phyloP scores from a whole-genome alignment of 345 rosid species.

The Citrus hindsii region DNA sequence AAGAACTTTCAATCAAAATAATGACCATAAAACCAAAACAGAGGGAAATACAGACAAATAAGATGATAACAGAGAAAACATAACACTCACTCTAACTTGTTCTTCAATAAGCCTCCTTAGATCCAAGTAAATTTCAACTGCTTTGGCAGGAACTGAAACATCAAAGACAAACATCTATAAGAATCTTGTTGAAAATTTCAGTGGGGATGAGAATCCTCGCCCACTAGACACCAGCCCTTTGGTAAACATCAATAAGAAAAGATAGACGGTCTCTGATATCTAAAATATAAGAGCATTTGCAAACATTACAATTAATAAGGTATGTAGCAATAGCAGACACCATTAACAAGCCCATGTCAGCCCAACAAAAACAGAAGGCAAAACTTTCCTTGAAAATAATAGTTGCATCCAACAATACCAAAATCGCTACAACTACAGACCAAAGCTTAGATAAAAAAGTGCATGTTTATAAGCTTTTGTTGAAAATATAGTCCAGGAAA shows the following conservation, averaged over 20 bases:
- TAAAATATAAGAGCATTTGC: neutral
- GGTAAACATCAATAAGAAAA: neutral
- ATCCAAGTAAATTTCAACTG: slow-evolving; percentile 83
- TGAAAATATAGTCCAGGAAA: neutral
- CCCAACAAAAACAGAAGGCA: neutral
- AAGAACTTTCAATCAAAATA: neutral
- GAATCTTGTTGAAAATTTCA: neutral
- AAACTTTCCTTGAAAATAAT: neutral
- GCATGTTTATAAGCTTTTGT: neutral
- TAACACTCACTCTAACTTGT: slow-evolving; percentile 57
- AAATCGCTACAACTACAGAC: neutral
- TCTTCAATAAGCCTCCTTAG: slow-evolving; percentile 73
- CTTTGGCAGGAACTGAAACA: slow-evolving; percentile 72
- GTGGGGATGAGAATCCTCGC: no score
- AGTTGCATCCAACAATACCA: neutral
- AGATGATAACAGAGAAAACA: neutral
- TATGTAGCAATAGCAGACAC: neutral
- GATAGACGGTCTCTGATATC: neutral
- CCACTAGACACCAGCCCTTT: no score
- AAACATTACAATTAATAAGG: neutral
- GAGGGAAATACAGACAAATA: neutral
- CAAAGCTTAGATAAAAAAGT: neutral
- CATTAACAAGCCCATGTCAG: neutral
- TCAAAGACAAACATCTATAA: slow-evolving; percentile 5
- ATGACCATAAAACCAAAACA: slow-evolving; percentile 1